Base-by-base conservation (phyloP, 176 grass and related monocot species). In the Carex cristatella region DNA sequence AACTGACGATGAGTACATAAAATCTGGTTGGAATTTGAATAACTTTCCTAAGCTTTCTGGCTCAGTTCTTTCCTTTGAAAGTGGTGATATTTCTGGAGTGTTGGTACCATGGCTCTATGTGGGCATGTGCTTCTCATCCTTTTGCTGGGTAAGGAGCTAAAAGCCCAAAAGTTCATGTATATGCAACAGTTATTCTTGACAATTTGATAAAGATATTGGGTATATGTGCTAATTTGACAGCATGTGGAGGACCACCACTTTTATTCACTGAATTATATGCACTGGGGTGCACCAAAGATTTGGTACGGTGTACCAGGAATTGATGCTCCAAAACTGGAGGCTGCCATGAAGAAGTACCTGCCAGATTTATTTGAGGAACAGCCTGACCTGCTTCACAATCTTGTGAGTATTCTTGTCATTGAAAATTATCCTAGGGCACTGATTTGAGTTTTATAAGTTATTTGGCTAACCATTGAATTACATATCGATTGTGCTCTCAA, bases 91-190 rank as follows among this genome's bases (percentile, higher is more conserved):
- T 84, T 93, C 95, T 87, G 95, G 95, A 86, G 91, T 98, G 87
- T 77, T 94, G 81, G 92, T 98, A 69, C 95, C 95, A 64, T 98
- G 92, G 95, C 10, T 94, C 53, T 94, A 98, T 89, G 84, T 94
- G 19, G 95, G 95, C 80, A 98, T 98, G 95, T 95, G 95, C 74
- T 98, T 98, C 80, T 98, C 95, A 79, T 94, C 95, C 42, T 98
- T 98, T 81, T 98, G 95, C 81, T 98, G 95, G 93, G 95, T 98
- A 95, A 95, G 89, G 89, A 69, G 23, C 40, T 86, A 62, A 51
- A 69, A 77, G 66, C 16, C 27, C 6, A 57, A 85, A 37, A 33
- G 54, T 87, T 37, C 2, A 37, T 82, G 13, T 69, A 4, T 48
- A 59, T 53, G 79, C 42, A 71, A 67, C 71, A 48, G 42, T 73